phyloP scores from a whole-genome alignment of 2,329 filamentous ascomycete species.

The Fusarium sp. region DNA sequence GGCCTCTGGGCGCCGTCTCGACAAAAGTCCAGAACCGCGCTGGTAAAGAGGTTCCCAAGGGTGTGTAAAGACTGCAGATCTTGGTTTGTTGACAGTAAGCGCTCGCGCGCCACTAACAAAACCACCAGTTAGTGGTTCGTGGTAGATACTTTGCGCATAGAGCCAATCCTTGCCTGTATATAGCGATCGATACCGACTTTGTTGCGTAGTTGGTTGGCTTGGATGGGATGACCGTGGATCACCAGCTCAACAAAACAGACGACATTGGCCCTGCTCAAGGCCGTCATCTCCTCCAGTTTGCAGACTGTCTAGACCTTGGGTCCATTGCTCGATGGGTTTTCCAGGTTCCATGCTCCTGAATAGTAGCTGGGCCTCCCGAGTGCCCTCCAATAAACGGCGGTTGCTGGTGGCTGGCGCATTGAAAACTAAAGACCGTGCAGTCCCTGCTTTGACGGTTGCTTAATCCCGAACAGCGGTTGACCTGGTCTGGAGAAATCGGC shows the following conservation, averaged over 20 bases:
- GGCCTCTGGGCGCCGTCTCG: not conserved
- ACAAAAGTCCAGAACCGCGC: slow-evolving; percentile 1
- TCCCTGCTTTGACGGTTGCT: slow-evolving; percentile 17
- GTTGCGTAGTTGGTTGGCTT: not conserved
- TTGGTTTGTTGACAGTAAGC: not conserved
- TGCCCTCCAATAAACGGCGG: slow-evolving; percentile 4
- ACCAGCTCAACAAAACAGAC: not conserved
- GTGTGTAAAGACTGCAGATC: not conserved
- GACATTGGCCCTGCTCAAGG: not conserved
- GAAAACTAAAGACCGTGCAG: slow-evolving; percentile 37
- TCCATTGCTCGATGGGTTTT: not conserved
- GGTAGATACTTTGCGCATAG: not conserved
- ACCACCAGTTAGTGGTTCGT: not conserved
- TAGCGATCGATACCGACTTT: slow-evolving; percentile 23
- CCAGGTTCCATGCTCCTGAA: slow-evolving; percentile 17
- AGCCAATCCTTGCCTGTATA: not conserved
- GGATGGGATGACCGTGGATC: not conserved
- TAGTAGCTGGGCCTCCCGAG: slow-evolving; percentile 21
- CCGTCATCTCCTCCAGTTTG: not conserved
- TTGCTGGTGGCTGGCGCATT: slow-evolving; percentile 29
- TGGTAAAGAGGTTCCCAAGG: not conserved
- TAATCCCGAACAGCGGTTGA: slow-evolving; percentile 19
- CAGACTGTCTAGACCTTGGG: not conserved
- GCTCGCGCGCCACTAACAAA: not conserved
- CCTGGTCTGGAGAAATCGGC: slow-evolving; percentile 16